Base-by-base conservation (phyloP, 495 filamentous ascomycete genomes). In the Xylaria longipes region DNA sequence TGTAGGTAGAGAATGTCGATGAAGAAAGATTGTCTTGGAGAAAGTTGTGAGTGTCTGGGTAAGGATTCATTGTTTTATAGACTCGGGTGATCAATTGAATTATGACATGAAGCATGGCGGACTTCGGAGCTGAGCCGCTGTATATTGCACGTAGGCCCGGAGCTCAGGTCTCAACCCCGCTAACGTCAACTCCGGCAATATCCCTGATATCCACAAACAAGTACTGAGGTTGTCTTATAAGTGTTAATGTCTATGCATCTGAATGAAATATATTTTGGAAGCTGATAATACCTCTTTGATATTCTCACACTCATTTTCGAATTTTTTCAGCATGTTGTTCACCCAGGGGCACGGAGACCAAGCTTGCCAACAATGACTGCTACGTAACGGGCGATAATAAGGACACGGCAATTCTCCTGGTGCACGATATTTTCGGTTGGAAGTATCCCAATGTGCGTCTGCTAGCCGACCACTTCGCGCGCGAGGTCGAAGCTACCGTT, bases 381-480 rank as follows among this genome's bases (percentile, higher is more conserved):
- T 88, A 88, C 73, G 71, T 87, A 56, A 77, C 84, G 0, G 75
- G 88, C 25, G 68, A 82, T 15, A 80, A 80, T 31, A 72, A 78
- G n/a, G 81, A 81, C 48, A 82, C 77, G 35, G 85, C 88, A 66
- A 75, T 90, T 25, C 74, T 90, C 58, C 75, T 87, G 45, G 76
- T 91, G 57, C 85, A 89, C 39, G 88, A 90, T 75, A 74, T 86
- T 4, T 83, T 90, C 54, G 88, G 89, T 25, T 91, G 89, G 88
- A 81, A 80, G 1, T 86, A 90, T 50, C 77, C 83, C 62, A 90
- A 90, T 72, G 75, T 76, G 20, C 82, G 89, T 5, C 77, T 90
- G 0, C 74, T 90, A 31, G 87, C 87, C 14, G 88, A 91, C 76
- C 80, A 81, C 65, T 86, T 84, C 77, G 86, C 88, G 3, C 76